These are phyloP conservation scores for Wickerhamomyces chambardii DNA, from an alignment of 805 yeast species.

Conservation along the genomic window DNA sequence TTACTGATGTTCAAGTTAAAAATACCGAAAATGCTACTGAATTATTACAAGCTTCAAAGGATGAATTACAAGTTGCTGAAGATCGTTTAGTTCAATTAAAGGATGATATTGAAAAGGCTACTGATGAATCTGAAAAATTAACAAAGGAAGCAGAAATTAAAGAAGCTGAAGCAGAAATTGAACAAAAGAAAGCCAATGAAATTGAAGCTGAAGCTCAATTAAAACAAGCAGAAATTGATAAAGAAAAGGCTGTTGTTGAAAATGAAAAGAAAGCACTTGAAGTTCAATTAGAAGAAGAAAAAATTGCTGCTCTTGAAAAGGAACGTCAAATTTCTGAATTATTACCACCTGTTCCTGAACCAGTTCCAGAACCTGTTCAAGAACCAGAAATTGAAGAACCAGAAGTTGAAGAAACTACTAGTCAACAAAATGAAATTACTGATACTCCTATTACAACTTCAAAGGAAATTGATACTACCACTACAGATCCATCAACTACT, in stretches of 20 bases:
- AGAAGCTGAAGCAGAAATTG: constrained; percentile 21
- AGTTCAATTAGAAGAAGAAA: constrained; percentile 25
- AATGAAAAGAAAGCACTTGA: constrained; percentile 24
- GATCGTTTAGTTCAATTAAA: constrained; percentile 23
- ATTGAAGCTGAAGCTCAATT: constrained; percentile 25
- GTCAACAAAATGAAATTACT: no score
- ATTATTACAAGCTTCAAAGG: constrained; percentile 33
- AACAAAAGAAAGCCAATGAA: constrained; percentile 25
- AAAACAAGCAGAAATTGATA: constrained; percentile 27
- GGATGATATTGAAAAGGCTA: constrained; percentile 20
- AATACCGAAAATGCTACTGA: constrained; percentile 33
- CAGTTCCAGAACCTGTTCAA: constrained; percentile 5
- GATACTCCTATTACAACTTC: background rate
- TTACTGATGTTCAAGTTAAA: constrained; percentile 31
- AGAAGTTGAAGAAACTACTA: constrained; percentile 3
- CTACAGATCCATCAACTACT: constrained; percentile 1
- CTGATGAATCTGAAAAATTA: constrained; percentile 20
- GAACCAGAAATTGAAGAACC: background rate
- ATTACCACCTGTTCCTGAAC: constrained; percentile 22
- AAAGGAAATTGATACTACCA: no score
- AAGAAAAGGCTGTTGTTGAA: constrained; percentile 25
- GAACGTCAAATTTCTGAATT: constrained; percentile 31
- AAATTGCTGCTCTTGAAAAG: constrained; percentile 22
- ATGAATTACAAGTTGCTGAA: constrained; percentile 31
- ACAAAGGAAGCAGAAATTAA: constrained; percentile 21